Conservation (phyloP, 225 moss, liverwort and hornwort genomes). For the Pseudisothecium myosuroides region DNA sequence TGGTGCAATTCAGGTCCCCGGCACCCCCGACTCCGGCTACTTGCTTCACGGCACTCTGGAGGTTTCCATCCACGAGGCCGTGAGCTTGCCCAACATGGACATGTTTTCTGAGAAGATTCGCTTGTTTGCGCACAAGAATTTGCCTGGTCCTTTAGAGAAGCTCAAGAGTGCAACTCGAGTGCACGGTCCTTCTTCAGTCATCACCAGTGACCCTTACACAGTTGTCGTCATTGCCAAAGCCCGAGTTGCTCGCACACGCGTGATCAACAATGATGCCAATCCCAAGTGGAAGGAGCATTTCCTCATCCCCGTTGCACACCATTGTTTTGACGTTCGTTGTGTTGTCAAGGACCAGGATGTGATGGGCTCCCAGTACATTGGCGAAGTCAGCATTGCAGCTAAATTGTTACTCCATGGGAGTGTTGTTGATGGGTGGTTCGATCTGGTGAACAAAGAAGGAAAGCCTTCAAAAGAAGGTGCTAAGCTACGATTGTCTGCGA, state of each 20-base stretch:
- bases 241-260: conserved; percentile 73
- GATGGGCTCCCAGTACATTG: conserved; percentile 74
- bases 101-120: conserved; percentile 77
- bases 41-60: conserved; percentile 79
- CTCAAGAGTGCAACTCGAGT: conserved; percentile 1
- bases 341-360: conserved; percentile 85
- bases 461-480: conserved; percentile 46
- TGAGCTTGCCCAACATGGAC: conserved; percentile 81
- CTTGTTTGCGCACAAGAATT: conserved; percentile 28
- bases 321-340: conserved; percentile 31
- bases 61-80: conserved; percentile 45
- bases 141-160: conserved; percentile 43
- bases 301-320: conserved; percentile 67
- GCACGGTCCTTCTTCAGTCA: conserved; percentile 36
- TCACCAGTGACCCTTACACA: conserved; percentile 91
- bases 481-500: conserved; percentile 31
- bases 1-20: not conserved
- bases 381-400: conserved; percentile 49
- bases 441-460: conserved; percentile 37
- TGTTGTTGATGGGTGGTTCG: conserved; percentile 67
- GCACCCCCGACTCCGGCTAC: not conserved
- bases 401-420: conserved; percentile 7
- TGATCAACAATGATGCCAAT: conserved; percentile 62
- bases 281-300: conserved; percentile 95
- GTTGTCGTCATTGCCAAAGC: conserved; percentile 63